Base-by-base conservation (phyloP, 352 stramenopile species). In the Globisporangium radiosum region DNA sequence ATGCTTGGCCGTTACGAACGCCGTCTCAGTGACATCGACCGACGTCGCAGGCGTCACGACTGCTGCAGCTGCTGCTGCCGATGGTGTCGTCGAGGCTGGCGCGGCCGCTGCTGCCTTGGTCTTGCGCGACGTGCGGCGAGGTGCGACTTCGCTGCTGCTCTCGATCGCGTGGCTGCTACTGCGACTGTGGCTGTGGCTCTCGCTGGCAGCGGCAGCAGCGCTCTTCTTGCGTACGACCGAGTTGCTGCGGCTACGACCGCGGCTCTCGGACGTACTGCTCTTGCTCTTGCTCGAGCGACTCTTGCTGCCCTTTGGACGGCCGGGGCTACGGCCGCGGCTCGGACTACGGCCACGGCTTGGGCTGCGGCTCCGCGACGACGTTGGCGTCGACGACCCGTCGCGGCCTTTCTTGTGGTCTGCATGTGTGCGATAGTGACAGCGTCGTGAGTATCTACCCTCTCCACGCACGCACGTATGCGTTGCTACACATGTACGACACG, bases 181-280 rank as follows among this genome's bases (percentile, higher is more conserved):
- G 5, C 44, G 36, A 15, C 11, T 55, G 36, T 10, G 15, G n/a
- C 38, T 42, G 47, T 39, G n/a, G 45, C 49, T 59, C n/a, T 39
- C 47, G 7, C 43, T 56, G 15, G 39, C 9, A 40, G 44, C 14
- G 0, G 61, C 54, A 52, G 70, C 61, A 53, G 76, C 52, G 73
- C 73, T 49, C 52, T 57, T 57, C 52, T 57, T 57, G 56, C 79
- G 65, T 19, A 62, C 62, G 38, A 81, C 70, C 4, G 81, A 91
- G 57, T 70, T 80, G 55, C 79, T 91, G 51, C 81, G 80, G 15
- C 77, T 85, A 54, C 81, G 79, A 49, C 78, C 73, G 53, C 76
- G 76, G 52, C 67, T 66, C 33, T 56, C 51, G 15, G 36, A 25
- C 25, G 25, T 3, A 44, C 40, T 5, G 11, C 52, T 38, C 14